Percentiles rank a stretch among this genome's conserved stretches.
Conservation (phyloP, 805 yeast species). For the Candida ipomoeae region DNA sequence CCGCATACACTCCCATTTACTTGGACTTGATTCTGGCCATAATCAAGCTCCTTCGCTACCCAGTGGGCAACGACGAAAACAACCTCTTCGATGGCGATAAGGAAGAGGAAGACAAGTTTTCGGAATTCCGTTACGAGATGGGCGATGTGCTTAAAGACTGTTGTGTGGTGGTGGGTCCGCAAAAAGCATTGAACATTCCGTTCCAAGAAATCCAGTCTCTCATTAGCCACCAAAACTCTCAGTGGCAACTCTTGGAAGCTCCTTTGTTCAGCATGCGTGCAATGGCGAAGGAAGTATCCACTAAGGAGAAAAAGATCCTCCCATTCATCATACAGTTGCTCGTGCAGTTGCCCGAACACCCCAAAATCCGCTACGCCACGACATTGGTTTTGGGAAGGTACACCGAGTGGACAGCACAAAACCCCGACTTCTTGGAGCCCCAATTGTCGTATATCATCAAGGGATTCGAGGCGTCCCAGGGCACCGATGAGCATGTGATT, state of each 20-base stretch:
- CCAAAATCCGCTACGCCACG: slow-evolving; percentile 86
- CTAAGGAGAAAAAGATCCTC: slow-evolving; percentile 58
- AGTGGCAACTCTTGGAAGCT: slow-evolving; percentile 88
- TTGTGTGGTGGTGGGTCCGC: slow-evolving; percentile 83
- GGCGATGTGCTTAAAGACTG: slow-evolving; percentile 97
- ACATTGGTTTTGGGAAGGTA: slow-evolving; percentile 93
- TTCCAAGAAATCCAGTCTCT: slow-evolving; percentile 52
- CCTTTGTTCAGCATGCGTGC: slow-evolving; percentile 85
- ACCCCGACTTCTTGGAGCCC: slow-evolving; percentile 75
- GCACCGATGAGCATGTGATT: slow-evolving; percentile 44
- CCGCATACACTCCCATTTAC: slow-evolving; percentile 51
- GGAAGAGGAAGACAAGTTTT: slow-evolving; percentile 88
- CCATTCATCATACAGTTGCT: slow-evolving; percentile 73
- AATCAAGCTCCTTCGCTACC: slow-evolving; percentile 71
- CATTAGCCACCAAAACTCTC: slow-evolving; percentile 28
- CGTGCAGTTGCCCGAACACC: slow-evolving; percentile 74
- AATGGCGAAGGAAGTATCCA: slow-evolving; percentile 87
- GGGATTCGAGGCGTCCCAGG: slow-evolving; percentile 47
- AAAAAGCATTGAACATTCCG: slow-evolving; percentile 66
- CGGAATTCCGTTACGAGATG: slow-evolving; percentile 92
- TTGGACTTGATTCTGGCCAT: slow-evolving; percentile 56
- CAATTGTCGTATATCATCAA: slow-evolving; percentile 80
- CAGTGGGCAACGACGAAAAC: slow-evolving; percentile 34
- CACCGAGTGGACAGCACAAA: slow-evolving; percentile 89
- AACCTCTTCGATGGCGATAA: slow-evolving; percentile 59